Percentiles rank a stretch among this genome's conserved stretches.
Evolutionary conservation across 495 filamentous ascomycete genomes (phyloP).

Genomic region (Trichoderma orchidacearum): DNA sequence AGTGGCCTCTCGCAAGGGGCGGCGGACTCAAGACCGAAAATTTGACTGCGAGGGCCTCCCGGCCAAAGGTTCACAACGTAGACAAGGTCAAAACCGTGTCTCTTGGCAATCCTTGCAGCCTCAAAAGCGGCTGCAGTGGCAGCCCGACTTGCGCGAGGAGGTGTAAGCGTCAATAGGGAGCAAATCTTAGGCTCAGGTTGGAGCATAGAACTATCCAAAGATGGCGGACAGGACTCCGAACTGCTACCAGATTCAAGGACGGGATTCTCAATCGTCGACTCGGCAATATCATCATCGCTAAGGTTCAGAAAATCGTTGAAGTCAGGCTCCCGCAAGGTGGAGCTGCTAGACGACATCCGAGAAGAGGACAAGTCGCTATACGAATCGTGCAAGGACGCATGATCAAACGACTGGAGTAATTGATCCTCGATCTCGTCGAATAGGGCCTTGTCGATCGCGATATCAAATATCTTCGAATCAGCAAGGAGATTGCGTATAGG

Average conservation of each 20-base stretch:
- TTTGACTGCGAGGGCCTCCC: neutral
- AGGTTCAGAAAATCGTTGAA: conserved; percentile 30
- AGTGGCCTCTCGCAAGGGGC: conserved; percentile 1
- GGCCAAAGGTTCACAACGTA: conserved; percentile 33
- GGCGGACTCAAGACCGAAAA: neutral
- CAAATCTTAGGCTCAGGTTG: neutral
- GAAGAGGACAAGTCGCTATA: neutral
- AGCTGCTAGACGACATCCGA: neutral
- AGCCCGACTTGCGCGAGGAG: conserved; percentile 14
- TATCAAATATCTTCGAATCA: conserved; percentile 7
- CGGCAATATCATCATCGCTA: conserved; percentile 33
- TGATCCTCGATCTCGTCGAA: neutral
- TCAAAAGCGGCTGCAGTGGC: conserved; percentile 23
- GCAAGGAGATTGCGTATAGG: conserved; percentile 6
- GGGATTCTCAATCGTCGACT: conserved; percentile 12
- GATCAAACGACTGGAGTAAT: neutral
- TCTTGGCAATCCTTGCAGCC: conserved; percentile 23
- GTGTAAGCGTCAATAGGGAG: conserved; percentile 12
- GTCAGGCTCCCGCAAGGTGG: conserved; percentile 23
- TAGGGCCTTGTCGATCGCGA: conserved; percentile 7
- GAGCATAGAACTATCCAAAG: conserved; percentile 4
- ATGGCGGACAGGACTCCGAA: conserved; percentile 1
- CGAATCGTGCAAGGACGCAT: neutral
- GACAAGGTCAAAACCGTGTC: conserved; percentile 26
- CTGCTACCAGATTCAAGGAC: neutral